A percentile compares a stretch with the other conserved stretches of the same genome.
Conservation (phyloP, 225 moss, liverwort and hornwort genomes). For the Ulota crispa region DNA sequence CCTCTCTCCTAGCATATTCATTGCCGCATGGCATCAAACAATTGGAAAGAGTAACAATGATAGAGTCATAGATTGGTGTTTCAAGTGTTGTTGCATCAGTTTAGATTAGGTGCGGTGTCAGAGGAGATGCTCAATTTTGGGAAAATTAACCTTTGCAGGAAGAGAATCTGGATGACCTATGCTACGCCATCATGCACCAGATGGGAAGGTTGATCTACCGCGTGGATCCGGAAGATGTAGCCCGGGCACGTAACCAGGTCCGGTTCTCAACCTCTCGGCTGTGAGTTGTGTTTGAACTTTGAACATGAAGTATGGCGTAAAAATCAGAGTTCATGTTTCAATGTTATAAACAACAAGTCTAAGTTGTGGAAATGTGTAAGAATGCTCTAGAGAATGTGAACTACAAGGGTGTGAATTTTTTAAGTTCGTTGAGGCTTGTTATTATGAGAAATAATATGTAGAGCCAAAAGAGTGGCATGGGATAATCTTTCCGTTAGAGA, state of each 20-base stretch:
- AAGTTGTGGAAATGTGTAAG: neutral
- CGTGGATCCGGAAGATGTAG: conserved; percentile 78
- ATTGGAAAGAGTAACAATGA: too few species aligned
- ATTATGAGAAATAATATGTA: too few species aligned
- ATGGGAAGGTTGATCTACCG: conserved; percentile 73
- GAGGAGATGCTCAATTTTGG: neutral
- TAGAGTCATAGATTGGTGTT: neutral
- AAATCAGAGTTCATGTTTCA: neutral
- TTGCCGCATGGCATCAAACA: too few species aligned
- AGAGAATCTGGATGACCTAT: conserved; percentile 56
- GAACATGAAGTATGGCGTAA: neutral
- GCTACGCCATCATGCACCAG: conserved; percentile 85
- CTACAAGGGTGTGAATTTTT: neutral
- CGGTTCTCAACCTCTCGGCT: neutral
- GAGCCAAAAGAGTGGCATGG: too few species aligned
- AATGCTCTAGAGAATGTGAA: neutral
- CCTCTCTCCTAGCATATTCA: too few species aligned
- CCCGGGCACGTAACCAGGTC: conserved; percentile 86
- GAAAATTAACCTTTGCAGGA: conserved; percentile 38
- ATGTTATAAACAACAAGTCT: neutral
- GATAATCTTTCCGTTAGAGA: too few species aligned
- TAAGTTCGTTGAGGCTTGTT: neutral
- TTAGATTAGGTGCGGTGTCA: neutral
- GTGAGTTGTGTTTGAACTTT: neutral
- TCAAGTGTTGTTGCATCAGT: neutral